Evolutionary conservation across 73 alveolate genomes (phyloP), one percentile per base, ranked within the genome.

Genomic region (Paramecium octaurelia): DNA sequence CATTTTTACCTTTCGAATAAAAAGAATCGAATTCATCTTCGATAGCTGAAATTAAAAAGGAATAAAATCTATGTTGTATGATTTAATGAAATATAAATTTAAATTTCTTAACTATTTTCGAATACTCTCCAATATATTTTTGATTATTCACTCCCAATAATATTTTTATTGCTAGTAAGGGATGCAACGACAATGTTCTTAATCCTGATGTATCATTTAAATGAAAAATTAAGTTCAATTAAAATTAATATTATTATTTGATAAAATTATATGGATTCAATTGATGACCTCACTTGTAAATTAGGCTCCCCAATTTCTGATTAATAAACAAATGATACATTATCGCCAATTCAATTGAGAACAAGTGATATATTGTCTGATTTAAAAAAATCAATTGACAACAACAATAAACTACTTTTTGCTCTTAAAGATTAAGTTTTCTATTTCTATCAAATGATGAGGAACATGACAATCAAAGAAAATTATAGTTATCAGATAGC

Each of bases 251-350:
- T 23, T 54, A 54, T 54, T 54, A 54, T 54, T 54, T 14, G 18
- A 60, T 60, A 20, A 64, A 64, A 8, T 64, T 31, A 64, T 27
- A 64, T 64, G 84, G 44, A 64, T 64, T 64, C 84, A 27, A 64
- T 64, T 64, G 84, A 64, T 64, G 84, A 64, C 48, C 84, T 64
- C 84, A 64, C 84, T 64, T 64, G 84, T 11, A 64, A 64, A 64
- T 34, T 64, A 31, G 84, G 84, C 27, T 64, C 84, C 0, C 21
- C 12, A 6, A 64, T 14, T 31, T 64, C 84, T 1, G 84, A 64
- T 64, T 42, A 64, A 64, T 24, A 64, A 27, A 64, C 84, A 4
- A 64, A 64, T 27, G 84, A 64, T 64, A 64, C 84, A 1, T 34
- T 64, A 34, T 27, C 50, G 3, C 48, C 84, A 27, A 24, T 12